A percentile compares a stretch with the other conserved stretches of the same genome.
phyloP scores from a whole-genome alignment of 2,329 filamentous ascomycete species.

The Pleurostoma richardsiae region DNA sequence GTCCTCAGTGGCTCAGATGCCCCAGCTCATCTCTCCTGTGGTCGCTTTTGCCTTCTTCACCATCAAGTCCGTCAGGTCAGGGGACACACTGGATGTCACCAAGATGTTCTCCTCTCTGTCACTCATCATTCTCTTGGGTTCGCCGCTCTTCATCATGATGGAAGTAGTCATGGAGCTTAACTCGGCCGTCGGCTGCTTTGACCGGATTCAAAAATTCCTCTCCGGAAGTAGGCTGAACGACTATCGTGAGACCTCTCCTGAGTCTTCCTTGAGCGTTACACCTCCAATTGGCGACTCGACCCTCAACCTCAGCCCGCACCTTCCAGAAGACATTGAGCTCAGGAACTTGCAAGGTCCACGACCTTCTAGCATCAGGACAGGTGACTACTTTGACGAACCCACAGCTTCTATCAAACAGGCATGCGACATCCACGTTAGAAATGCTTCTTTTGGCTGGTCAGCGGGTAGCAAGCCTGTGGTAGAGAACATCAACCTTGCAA shows the following conservation, averaged over 20 bases:
- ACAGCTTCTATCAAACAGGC: neutral
- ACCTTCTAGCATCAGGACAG: too few relatives aligned
- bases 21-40: slow-evolving; percentile 26
- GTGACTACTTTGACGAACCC: neutral
- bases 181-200: slow-evolving; percentile 30
- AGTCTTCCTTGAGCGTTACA: neutral
- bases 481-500: neutral
- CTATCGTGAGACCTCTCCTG: slow-evolving; percentile 1
- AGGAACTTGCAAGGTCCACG: neutral
- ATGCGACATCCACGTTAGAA: neutral
- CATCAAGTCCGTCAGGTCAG: slow-evolving; percentile 17
- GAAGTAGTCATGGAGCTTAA: slow-evolving; percentile 28
- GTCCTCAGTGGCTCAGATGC: slow-evolving; percentile 26
- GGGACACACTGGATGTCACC: slow-evolving; percentile 22
- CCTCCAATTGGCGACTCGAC: neutral
- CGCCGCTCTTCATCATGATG: slow-evolving; percentile 32
- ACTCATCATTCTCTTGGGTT: slow-evolving; percentile 29
- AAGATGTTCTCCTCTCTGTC: slow-evolving; percentile 36
- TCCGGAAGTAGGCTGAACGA: slow-evolving; percentile 7
- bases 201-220: slow-evolving; percentile 32
- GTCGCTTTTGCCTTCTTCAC: slow-evolving; percentile 32
- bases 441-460: slow-evolving; percentile 6
- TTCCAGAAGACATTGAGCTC: neutral
- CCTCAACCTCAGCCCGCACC: neutral
- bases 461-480: slow-evolving; percentile 6